A percentile compares a stretch with the other conserved stretches of the same genome.
Conservation (phyloP, 2,329 filamentous ascomycete species). For the Calonectria hongkongensis region DNA sequence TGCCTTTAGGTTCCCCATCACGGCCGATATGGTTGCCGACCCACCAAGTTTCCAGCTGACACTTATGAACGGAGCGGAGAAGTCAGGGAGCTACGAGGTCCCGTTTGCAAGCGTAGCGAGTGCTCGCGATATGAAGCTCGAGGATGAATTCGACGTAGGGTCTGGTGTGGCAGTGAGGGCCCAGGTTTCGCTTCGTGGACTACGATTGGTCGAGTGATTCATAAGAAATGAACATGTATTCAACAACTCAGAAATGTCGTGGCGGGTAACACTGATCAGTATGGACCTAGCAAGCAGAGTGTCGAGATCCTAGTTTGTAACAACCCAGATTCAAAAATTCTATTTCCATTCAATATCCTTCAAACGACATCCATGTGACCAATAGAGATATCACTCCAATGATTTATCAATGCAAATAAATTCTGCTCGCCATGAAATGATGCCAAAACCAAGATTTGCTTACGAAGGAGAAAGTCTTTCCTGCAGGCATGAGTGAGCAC, state of each 20-base stretch:
- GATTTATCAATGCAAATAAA: too few relatives aligned
- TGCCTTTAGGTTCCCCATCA: constrained; percentile 51
- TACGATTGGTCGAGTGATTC: constrained; percentile 46
- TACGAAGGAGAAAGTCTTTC: too few relatives aligned
- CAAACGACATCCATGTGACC: too few relatives aligned
- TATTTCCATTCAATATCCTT: too few relatives aligned
- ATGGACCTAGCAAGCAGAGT: constrained; percentile 38
- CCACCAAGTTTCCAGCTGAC: constrained; percentile 45
- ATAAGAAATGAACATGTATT: constrained; percentile 18
- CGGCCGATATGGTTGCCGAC: constrained; percentile 42
- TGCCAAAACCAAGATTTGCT: too few relatives aligned
- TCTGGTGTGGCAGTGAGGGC: constrained; percentile 47
- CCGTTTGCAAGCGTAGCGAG: constrained; percentile 40
- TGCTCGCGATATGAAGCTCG: constrained; percentile 41
- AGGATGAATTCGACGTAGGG: constrained; percentile 48
- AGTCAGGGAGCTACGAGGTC: constrained; percentile 46
- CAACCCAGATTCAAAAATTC: too few relatives aligned
- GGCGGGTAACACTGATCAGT: constrained; percentile 4
- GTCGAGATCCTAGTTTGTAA: too few relatives aligned
- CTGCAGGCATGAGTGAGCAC: too few relatives aligned
- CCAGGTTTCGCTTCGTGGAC: constrained; percentile 46
- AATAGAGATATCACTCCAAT: too few relatives aligned
- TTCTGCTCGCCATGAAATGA: too few relatives aligned
- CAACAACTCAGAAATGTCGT: neutral
- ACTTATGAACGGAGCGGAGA: constrained; percentile 43